These are phyloP conservation scores for Mangifera indica DNA, from an alignment of 345 rosid species.

Conservation along the genomic window DNA sequence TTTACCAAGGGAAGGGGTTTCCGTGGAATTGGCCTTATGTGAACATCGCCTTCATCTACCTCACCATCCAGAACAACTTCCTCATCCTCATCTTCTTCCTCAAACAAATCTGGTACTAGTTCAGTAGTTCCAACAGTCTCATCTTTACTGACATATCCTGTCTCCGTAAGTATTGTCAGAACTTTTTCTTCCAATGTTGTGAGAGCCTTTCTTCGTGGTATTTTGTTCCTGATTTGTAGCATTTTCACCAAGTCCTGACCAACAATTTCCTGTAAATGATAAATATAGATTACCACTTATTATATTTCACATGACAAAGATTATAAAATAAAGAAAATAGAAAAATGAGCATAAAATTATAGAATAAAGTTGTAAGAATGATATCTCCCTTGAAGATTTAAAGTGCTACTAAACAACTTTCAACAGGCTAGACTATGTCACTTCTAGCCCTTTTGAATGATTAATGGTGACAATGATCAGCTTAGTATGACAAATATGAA, in stretches of 20 bases:
- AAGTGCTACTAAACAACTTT: neutral
- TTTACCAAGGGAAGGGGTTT: slow-evolving; percentile 72
- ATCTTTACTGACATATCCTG: slow-evolving; percentile 77
- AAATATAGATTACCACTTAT: slow-evolving; percentile 2
- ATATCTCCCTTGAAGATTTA: slow-evolving; percentile 2
- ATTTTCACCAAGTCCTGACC: slow-evolving; percentile 71
- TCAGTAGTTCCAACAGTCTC: slow-evolving; percentile 51
- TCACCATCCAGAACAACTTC: slow-evolving; percentile 97
- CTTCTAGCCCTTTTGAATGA: neutral
- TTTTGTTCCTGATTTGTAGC: slow-evolving; percentile 76
- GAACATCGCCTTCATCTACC: slow-evolving; percentile 98
- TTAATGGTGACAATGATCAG: neutral
- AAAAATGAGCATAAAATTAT: neutral
- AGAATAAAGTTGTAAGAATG: neutral
- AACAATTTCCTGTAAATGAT: slow-evolving; percentile 66
- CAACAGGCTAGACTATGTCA: neutral
- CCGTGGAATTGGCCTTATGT: slow-evolving; percentile 76
- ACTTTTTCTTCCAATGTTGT: slow-evolving; percentile 78
- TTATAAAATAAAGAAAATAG: neutral
- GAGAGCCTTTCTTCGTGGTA: slow-evolving; percentile 90
- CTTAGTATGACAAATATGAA: neutral
- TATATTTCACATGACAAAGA: neutral
- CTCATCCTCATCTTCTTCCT: slow-evolving; percentile 97
- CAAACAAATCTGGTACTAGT: slow-evolving; percentile 60
- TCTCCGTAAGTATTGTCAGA: slow-evolving; percentile 70